Percentiles rank a stretch among this genome's conserved stretches.
These are phyloP conservation scores for Nakataea oryzae DNA, from an alignment of 2,329 filamentous ascomycete species.

Conservation along the genomic window DNA sequence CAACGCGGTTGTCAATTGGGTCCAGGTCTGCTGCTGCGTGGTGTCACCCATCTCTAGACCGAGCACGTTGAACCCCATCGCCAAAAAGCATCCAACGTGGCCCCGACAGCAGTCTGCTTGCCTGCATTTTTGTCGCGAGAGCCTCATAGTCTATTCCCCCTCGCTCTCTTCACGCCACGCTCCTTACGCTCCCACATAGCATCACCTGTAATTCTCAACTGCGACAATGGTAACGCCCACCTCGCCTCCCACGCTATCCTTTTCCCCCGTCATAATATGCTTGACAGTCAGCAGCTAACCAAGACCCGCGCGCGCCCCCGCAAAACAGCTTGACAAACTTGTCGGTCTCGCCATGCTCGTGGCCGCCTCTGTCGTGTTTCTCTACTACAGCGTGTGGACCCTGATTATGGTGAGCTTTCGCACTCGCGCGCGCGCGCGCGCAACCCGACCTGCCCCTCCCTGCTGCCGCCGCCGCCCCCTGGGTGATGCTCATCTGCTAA, in stretches of 20 bases:
- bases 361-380: constrained; percentile 52
- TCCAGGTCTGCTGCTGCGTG: too few relatives aligned
- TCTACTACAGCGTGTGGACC: constrained; percentile 97
- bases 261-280: not conserved
- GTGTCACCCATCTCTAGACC: not conserved
- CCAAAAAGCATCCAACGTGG: not conserved
- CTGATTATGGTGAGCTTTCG: constrained; percentile 70
- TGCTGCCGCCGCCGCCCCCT: not conserved
- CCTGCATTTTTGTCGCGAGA: not conserved
- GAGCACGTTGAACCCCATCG: not conserved
- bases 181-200: not conserved
- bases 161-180: not conserved
- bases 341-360: constrained; percentile 58
- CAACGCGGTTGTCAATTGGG: not conserved
- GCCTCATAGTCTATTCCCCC: not conserved
- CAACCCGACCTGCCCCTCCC: constrained; percentile 3
- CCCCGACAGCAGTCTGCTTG: not conserved
- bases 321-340: constrained; percentile 74
- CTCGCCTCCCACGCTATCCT: not conserved
- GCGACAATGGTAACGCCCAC: not conserved
- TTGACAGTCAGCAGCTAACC: constrained; percentile 4
- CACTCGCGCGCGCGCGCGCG: not conserved
- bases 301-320: not conserved
- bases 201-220: not conserved
- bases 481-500: not conserved